Base-by-base conservation (phyloP, 2,329 filamentous ascomycete species). In the Ceratocystis smalleyi region DNA sequence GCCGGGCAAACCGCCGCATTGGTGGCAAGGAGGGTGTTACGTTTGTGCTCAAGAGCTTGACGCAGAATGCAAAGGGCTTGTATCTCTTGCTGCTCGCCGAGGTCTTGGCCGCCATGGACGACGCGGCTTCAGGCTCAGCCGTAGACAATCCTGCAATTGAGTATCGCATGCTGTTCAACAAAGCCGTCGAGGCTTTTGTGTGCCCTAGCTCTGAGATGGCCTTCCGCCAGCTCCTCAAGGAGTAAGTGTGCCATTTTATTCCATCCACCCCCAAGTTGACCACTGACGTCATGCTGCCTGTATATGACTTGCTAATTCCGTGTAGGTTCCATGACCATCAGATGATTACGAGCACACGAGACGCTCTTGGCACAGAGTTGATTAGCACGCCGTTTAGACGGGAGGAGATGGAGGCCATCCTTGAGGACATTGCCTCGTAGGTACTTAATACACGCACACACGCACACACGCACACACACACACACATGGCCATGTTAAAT, bases 131-230 rank as follows among this genome's bases (percentile, higher is more conserved):
- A 12, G 51, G 54, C 24, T 57, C 54, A 8, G 40, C 51, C 12
- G 35, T 17, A 15, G 65, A 67, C 15, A 80, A 81, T 43, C 79
- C 83, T 1, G 91, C 88, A 0, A 84, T 99, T 17, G 92, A 97
- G 75, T 97, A 96, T 73, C 81, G 90, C 24, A 86, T 90, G 69
- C 74, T 99, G 68, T 99, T 97, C 72, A 91, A 95, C 72, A 96
- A 96, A 76, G 91, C 94, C 1, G 87, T 92, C 4, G 91, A 96
- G 75, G 91, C 96, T 71, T 97, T 99, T 73, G 94, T 99, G 61
- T 96, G 92, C 73, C 66, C 67, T 8, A 94, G 89, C 69, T 96
- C 88, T 67, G 94, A 97, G 76, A 91, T 97, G 82, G 91, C 89
- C 67, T 97, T 97, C 76, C 82, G 94, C 67, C 96, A 91, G 30